phyloP scores from a whole-genome alignment of 1,284 basidiomycete genomes.

The Melampsora larici-populina region DNA sequence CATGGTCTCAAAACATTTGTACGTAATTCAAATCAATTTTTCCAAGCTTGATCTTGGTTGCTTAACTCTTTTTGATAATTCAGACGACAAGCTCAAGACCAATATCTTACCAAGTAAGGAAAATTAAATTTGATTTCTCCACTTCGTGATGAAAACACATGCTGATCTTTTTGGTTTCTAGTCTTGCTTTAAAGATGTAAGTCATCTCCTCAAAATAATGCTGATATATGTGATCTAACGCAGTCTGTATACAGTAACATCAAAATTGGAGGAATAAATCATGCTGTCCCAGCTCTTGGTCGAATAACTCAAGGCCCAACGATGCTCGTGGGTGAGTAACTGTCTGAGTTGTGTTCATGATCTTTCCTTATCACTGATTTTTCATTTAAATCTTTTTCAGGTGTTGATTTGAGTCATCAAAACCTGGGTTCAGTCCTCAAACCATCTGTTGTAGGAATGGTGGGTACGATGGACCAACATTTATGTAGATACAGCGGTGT shows the following conservation, averaged over 20 bases:
- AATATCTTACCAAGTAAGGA: slow-evolving; percentile 39
- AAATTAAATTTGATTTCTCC: background rate
- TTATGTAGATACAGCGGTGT: slow-evolving; percentile 15
- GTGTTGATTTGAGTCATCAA: slow-evolving; percentile 36
- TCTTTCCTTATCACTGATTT: background rate
- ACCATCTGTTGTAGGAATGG: slow-evolving; percentile 31
- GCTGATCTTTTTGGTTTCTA: background rate
- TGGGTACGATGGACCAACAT: slow-evolving; percentile 22
- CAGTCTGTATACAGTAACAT: slow-evolving; percentile 10
- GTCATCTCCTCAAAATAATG: background rate
- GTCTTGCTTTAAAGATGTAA: slow-evolving; percentile 39
- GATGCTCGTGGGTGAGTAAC: slow-evolving; percentile 29
- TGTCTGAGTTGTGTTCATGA: background rate
- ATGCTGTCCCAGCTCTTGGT: slow-evolving; percentile 11
- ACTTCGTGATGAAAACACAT: background rate
- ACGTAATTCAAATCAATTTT: background rate
- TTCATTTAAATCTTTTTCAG: background rate
- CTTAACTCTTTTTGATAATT: background rate
- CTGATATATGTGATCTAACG: background rate
- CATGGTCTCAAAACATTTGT: slow-evolving; percentile 40
- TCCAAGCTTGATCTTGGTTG: background rate
- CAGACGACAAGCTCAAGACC: slow-evolving; percentile 26
- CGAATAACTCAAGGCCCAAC: background rate
- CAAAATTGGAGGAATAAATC: slow-evolving; percentile 39
- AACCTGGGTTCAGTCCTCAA: slow-evolving; percentile 5